phyloP scores from a whole-genome alignment of 345 rosid genomes.

The Syzygium aqueum region DNA sequence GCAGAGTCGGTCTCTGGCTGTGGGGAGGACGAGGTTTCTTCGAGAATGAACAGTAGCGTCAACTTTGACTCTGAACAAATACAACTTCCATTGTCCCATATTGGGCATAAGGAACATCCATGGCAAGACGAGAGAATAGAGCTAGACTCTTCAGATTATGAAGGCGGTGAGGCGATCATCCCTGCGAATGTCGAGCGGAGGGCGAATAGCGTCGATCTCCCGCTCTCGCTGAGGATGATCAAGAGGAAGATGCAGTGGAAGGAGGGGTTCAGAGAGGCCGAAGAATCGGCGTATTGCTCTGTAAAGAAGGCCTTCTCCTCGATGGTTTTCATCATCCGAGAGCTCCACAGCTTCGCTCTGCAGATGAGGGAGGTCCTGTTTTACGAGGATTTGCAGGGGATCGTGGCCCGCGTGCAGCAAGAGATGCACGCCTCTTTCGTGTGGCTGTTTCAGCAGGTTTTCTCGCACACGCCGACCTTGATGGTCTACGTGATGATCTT shows the following conservation, averaged over 20 bases:
- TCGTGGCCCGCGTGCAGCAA: constrained; percentile 53
- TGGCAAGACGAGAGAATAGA: constrained; percentile 13
- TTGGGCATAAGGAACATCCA: background rate
- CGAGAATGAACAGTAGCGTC: constrained; percentile 1
- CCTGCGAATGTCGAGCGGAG: constrained; percentile 65
- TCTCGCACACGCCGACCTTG: constrained; percentile 83
- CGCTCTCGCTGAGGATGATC: constrained; percentile 69
- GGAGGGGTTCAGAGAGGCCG: constrained; percentile 51
- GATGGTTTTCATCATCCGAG: constrained; percentile 86
- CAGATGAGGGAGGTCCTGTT: constrained; percentile 68
- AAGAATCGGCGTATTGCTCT: constrained; percentile 59
- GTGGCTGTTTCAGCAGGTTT: constrained; percentile 88
- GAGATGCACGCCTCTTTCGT: constrained; percentile 90
- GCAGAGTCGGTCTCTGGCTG: background rate
- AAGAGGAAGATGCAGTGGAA: constrained; percentile 72
- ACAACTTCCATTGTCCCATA: background rate
- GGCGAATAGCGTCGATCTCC: constrained; percentile 77
- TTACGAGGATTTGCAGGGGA: constrained; percentile 64
- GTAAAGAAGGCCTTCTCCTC: constrained; percentile 85
- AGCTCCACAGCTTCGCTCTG: constrained; percentile 60
- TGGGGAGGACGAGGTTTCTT: background rate
- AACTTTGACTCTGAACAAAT: background rate
- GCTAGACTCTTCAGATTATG: background rate
- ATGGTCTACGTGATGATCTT: constrained; percentile 93
- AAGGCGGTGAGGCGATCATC: constrained; percentile 4